phyloP scores from a whole-genome alignment of 2,329 filamentous ascomycete species.

The Orbilia oligospora region DNA sequence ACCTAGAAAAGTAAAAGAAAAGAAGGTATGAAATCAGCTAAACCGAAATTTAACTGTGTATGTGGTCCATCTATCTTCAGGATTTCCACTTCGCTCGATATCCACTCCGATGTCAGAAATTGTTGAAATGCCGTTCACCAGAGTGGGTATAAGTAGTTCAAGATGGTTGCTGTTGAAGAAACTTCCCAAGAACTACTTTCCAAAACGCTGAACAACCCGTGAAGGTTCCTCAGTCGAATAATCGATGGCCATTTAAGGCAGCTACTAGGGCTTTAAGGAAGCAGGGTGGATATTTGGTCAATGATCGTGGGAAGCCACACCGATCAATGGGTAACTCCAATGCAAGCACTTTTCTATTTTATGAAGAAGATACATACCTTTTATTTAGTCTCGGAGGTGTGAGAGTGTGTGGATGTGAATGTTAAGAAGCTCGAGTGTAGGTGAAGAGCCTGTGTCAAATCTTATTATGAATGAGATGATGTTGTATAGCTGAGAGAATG shows the following conservation, averaged over 20 bases:
- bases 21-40: slow-evolving; percentile 11
- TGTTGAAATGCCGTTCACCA: neutral
- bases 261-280: too few species aligned
- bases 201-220: too few species aligned
- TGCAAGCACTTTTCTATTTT: slow-evolving; percentile 9
- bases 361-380: slow-evolving; percentile 33
- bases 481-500: neutral
- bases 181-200: neutral
- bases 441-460: neutral
- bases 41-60: slow-evolving; percentile 9
- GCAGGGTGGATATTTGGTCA: too few species aligned
- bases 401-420: neutral
- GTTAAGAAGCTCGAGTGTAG: neutral
- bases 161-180: neutral
- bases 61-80: neutral
- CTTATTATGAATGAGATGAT: neutral
- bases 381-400: too few species aligned
- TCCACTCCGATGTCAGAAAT: neutral
- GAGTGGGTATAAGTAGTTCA: neutral
- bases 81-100: neutral
- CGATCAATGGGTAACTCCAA: too few species aligned
- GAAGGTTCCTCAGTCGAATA: too few species aligned
- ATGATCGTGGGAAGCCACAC: neutral
- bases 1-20: neutral
- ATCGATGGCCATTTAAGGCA: too few species aligned